Percentiles rank a stretch among this genome's conserved stretches.
These are phyloP conservation scores for Calonectria crousiana DNA, from an alignment of 2,329 filamentous ascomycete species.

Conservation along the genomic window DNA sequence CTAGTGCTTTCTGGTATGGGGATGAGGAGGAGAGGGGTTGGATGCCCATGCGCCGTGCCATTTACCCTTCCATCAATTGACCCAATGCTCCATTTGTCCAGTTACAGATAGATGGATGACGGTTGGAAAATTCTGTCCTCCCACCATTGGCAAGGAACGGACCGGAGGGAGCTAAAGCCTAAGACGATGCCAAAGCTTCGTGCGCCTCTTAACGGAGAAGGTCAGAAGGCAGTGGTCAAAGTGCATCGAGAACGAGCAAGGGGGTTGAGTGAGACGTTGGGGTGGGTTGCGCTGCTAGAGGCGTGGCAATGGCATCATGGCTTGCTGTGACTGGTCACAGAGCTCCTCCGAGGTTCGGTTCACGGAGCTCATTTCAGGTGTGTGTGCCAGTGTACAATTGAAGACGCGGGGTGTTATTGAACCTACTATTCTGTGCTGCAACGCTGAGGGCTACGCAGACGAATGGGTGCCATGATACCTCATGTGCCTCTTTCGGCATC, in stretches of 20 bases:
- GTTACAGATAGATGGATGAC: not conserved
- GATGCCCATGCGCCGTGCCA: not conserved
- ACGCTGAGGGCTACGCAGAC: not conserved
- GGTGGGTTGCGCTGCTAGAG: not conserved
- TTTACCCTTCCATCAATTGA: constrained; percentile 9
- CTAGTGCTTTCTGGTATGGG: constrained; percentile 22
- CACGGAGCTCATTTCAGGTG: not conserved
- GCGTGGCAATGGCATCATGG: constrained; percentile 14
- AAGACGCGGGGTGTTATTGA: not conserved
- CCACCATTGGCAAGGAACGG: not conserved
- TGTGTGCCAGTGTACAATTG: not conserved
- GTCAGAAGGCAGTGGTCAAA: not conserved
- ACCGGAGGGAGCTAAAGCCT: not conserved
- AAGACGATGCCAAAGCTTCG: not conserved
- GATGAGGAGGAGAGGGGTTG: constrained; percentile 11
- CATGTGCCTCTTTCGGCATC: constrained; percentile 11
- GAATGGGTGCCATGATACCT: constrained; percentile 13
- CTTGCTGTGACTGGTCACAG: not conserved
- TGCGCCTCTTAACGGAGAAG: not conserved
- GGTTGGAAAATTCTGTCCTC: not conserved
- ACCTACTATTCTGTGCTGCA: not conserved
- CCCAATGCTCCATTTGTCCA: constrained; percentile 4
- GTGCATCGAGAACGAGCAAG: not conserved
- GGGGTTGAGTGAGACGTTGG: not conserved
- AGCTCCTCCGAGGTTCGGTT: constrained; percentile 25